Percentiles rank a stretch among this genome's conserved stretches.
Evolutionary conservation across 495 filamentous ascomycete species (phyloP).

Genomic region (Penicillium longicatenatum): DNA sequence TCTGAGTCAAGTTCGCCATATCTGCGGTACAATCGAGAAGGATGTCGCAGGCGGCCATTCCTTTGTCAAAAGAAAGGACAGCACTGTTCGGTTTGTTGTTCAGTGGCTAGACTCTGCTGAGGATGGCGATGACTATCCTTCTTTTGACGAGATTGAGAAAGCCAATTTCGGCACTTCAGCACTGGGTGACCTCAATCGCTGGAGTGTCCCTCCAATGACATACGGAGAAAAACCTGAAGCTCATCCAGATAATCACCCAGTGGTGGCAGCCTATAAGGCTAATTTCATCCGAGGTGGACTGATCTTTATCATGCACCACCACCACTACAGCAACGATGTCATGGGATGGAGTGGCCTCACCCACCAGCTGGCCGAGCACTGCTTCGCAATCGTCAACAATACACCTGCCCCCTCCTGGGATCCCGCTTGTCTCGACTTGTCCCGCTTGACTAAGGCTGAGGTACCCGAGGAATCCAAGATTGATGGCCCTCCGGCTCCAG

Average conservation of each 20-base stretch:
- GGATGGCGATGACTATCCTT: slow-evolving; percentile 28
- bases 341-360: slow-evolving; percentile 42
- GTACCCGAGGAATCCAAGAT: slow-evolving; percentile 17
- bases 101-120: slow-evolving; percentile 39
- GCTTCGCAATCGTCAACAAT: slow-evolving; percentile 31
- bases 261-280: slow-evolving; percentile 40
- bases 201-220: slow-evolving; percentile 37
- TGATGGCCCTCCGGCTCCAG: slow-evolving; percentile 33
- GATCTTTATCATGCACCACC: slow-evolving; percentile 45
- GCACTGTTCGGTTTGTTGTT: slow-evolving; percentile 42
- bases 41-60: slow-evolving; percentile 33
- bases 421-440: slow-evolving; percentile 31
- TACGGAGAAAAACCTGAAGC: slow-evolving; percentile 44
- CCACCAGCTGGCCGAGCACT: slow-evolving; percentile 48
- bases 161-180: slow-evolving; percentile 13
- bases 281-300: slow-evolving; percentile 47
- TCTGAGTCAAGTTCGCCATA: slow-evolving; percentile 42
- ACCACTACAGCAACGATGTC: slow-evolving; percentile 47
- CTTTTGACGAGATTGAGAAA: slow-evolving; percentile 18
- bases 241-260: slow-evolving; percentile 33
- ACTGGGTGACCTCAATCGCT: slow-evolving; percentile 31
- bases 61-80: slow-evolving; percentile 44
- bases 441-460: slow-evolving; percentile 28
- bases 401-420: slow-evolving; percentile 39
- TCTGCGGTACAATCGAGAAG: slow-evolving; percentile 48